phyloP scores from a whole-genome alignment of 169 alveolate species.

The Besnoitia besnoiti region DNA sequence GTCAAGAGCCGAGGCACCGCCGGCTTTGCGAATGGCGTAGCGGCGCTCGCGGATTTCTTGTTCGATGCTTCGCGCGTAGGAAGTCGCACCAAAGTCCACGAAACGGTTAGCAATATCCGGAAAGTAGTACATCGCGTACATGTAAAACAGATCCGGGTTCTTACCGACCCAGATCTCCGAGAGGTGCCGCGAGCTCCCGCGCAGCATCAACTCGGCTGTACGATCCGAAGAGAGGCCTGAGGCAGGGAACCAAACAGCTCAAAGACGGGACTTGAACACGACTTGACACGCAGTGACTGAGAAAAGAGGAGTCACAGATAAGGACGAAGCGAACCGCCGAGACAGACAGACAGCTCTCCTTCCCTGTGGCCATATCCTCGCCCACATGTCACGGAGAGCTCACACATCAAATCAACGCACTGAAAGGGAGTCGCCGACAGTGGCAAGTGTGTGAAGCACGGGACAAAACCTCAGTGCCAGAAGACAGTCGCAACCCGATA shows the following conservation, averaged over 20 bases:
- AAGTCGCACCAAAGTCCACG: constrained; percentile 8
- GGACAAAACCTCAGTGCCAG: too few relatives aligned
- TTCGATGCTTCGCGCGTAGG: constrained; percentile 33
- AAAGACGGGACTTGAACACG: too few relatives aligned
- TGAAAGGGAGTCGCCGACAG: too few relatives aligned
- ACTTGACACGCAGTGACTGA: too few relatives aligned
- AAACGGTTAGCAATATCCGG: background rate
- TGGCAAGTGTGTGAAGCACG: too few relatives aligned
- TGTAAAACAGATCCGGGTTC: constrained; percentile 35
- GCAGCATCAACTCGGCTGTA: constrained; percentile 36
- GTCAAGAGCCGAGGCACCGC: background rate
- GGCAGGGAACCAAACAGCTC: background rate
- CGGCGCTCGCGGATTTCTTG: constrained; percentile 38
- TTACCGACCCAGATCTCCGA: constrained; percentile 23
- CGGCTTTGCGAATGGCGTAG: constrained; percentile 10
- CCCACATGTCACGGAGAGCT: background rate
- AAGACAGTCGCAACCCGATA: too few relatives aligned
- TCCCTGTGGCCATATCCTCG: background rate
- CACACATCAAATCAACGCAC: too few relatives aligned
- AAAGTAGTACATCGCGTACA: constrained; percentile 32
- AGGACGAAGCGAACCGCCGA: background rate
- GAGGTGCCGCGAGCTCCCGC: constrained; percentile 31
- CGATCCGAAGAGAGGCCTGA: constrained; percentile 33
- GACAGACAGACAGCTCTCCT: background rate
- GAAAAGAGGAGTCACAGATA: background rate